phyloP scores from a whole-genome alignment of 1,284 basidiomycete genomes.

The Sporisorium scitamineum region DNA sequence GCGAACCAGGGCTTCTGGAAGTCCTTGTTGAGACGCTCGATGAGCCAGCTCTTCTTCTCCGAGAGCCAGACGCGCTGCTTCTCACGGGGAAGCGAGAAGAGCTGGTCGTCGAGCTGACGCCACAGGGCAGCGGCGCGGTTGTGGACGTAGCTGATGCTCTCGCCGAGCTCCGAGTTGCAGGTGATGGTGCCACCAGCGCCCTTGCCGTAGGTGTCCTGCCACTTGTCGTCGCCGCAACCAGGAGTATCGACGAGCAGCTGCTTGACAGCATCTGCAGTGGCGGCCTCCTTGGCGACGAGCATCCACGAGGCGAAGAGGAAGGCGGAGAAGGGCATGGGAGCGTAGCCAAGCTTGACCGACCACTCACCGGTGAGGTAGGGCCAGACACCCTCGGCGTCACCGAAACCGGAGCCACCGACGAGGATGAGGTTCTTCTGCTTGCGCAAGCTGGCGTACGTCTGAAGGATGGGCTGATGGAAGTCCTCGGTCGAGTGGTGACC shows the following conservation, averaged over 20 bases:
- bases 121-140: slow-evolving; percentile 95
- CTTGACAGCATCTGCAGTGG: slow-evolving; percentile 93
- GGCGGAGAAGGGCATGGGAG: slow-evolving; percentile 98
- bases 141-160: slow-evolving; percentile 93
- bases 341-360: slow-evolving; percentile 84
- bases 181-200: slow-evolving; percentile 91
- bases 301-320: slow-evolving; percentile 95
- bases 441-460: slow-evolving; percentile 90
- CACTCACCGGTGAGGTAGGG: slow-evolving; percentile 97
- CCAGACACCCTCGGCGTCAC: slow-evolving; percentile 94
- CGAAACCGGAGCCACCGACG: slow-evolving; percentile 96
- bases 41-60: slow-evolving; percentile 88
- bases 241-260: slow-evolving; percentile 92
- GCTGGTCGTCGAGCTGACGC: slow-evolving; percentile 92
- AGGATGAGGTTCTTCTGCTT: slow-evolving; percentile 88
- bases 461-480: slow-evolving; percentile 94
- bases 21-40: slow-evolving; percentile 91
- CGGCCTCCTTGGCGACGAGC: slow-evolving; percentile 98
- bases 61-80: slow-evolving; percentile 89
- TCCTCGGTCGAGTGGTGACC: slow-evolving; percentile 99
- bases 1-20: slow-evolving; percentile 80
- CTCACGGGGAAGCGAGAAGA: slow-evolving; percentile 94
- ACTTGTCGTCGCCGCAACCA: slow-evolving; percentile 89
- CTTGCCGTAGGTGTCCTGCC: slow-evolving; percentile 95
- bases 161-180: slow-evolving; percentile 95